A percentile compares a stretch with the other conserved stretches of the same genome.
Evolutionary conservation across 192 early-diverging fungal genomes (phyloP).

Genomic region (Pecoramyces ruminantium): DNA sequence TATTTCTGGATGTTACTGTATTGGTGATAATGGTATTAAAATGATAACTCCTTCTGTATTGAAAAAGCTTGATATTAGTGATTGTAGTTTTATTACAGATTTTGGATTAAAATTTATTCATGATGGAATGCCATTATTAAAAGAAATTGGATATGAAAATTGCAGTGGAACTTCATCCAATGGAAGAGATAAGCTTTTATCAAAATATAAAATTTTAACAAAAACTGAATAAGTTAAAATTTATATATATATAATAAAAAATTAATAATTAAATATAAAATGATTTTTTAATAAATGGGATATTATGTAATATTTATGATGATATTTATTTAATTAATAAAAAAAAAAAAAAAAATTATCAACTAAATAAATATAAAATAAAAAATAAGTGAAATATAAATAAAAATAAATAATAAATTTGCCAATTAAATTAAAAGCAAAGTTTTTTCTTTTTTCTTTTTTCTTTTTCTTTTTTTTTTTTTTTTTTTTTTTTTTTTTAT

Average conservation of each 20-base stretch:
- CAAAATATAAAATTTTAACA: background rate
- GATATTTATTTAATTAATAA: no score
- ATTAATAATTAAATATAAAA: background rate
- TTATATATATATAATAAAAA: background rate
- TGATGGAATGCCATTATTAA: background rate
- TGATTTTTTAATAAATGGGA: no score
- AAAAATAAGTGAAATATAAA: no score
- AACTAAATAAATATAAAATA: no score
- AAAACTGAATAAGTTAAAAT: background rate
- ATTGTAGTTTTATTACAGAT: background rate
- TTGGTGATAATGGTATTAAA: background rate
- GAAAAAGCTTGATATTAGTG: background rate
- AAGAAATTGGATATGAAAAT: background rate
- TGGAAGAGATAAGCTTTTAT: background rate
- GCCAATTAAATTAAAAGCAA: no score
- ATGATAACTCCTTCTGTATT: background rate
- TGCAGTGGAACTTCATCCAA: background rate
- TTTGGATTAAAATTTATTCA: background rate
- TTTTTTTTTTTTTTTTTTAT: no score
- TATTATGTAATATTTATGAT: no score
- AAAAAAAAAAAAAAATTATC: no score
- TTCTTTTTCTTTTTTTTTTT: no score
- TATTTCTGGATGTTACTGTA: background rate
- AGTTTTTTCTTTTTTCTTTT: no score
- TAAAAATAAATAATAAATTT: no score